These are phyloP conservation scores for Phytophthora constricta DNA, from an alignment of 352 stramenopile genomes.

Conservation along the genomic window DNA sequence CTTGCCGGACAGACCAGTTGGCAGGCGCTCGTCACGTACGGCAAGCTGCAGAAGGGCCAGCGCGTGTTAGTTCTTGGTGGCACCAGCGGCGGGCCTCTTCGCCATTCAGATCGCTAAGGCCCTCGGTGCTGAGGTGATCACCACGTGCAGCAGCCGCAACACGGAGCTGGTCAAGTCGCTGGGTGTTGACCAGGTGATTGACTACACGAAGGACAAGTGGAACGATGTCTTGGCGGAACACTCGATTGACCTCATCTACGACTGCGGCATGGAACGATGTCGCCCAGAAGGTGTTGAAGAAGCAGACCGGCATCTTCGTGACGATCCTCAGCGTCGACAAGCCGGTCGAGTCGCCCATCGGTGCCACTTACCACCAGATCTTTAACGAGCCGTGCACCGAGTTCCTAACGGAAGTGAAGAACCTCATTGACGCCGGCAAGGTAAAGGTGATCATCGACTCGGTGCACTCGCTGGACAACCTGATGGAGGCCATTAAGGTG, in stretches of 20 bases:
- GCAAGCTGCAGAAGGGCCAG: constrained; percentile 34
- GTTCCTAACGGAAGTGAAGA: neutral
- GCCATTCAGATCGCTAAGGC: constrained; percentile 62
- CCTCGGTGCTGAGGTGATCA: constrained; percentile 34
- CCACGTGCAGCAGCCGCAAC: constrained; percentile 44
- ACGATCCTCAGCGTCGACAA: constrained; percentile 30
- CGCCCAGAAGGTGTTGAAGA: constrained; percentile 38
- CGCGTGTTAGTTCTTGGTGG: constrained; percentile 47
- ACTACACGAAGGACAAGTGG: constrained; percentile 58
- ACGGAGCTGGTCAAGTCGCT: constrained; percentile 40
- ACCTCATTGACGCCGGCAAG: neutral
- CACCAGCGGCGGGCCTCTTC: constrained; percentile 45
- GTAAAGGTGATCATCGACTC: constrained; percentile 1
- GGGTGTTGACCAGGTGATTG: constrained; percentile 49
- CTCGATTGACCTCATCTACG: constrained; percentile 45
- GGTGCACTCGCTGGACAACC: constrained; percentile 41
- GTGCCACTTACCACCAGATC: constrained; percentile 8
- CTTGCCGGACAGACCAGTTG: constrained; percentile 37
- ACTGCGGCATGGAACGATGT: constrained; percentile 32
- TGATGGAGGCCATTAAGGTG: constrained; percentile 46
- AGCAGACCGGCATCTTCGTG: constrained; percentile 35
- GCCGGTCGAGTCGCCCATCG: constrained; percentile 36
- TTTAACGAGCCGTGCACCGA: neutral
- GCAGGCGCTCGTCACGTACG: constrained; percentile 33
- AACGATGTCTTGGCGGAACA: constrained; percentile 28